These are phyloP conservation scores for Linum usitatissimum DNA, from an alignment of 345 rosid species.

Conservation along the genomic window DNA sequence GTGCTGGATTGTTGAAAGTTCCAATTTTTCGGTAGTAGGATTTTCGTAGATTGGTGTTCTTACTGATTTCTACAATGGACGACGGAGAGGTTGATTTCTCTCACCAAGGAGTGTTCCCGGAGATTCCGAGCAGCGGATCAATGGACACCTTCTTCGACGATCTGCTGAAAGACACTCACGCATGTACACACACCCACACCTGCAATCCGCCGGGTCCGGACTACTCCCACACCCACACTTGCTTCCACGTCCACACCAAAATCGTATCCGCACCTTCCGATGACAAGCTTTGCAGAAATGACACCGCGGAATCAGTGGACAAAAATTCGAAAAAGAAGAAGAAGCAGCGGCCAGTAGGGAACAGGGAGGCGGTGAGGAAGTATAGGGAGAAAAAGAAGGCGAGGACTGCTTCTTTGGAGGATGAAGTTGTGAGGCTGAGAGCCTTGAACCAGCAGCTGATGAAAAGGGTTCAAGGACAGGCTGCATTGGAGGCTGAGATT, in stretches of 20 bases:
- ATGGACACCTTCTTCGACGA: slow-evolving; percentile 68
- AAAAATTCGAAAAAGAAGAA: slow-evolving; percentile 49
- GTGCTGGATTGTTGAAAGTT: no score
- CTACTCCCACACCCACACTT: slow-evolving; percentile 74
- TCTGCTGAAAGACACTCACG: slow-evolving; percentile 44
- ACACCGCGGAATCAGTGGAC: slow-evolving; percentile 61
- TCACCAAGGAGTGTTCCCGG: slow-evolving; percentile 66
- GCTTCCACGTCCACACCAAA: slow-evolving; percentile 88
- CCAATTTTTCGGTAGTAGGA: no score
- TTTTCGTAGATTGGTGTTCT: no score
- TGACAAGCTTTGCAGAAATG: slow-evolving; percentile 60
- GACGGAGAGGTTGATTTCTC: slow-evolving; percentile 92
- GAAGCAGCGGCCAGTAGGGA: slow-evolving; percentile 60
- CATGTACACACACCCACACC: slow-evolving; percentile 90
- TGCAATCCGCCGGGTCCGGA: slow-evolving; percentile 94
- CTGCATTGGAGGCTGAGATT: slow-evolving; percentile 77
- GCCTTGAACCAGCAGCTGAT: slow-evolving; percentile 69
- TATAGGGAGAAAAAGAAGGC: slow-evolving; percentile 98
- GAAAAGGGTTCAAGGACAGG: slow-evolving; percentile 86
- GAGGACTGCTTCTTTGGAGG: slow-evolving; percentile 85
- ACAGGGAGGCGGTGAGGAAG: slow-evolving; percentile 86
- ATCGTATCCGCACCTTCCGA: slow-evolving; percentile 49
- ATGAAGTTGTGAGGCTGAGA: slow-evolving; percentile 61
- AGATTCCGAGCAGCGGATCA: slow-evolving; percentile 52
- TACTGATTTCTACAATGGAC: slow-evolving; percentile 35